Evolutionary conservation across 768 basidiomycete genomes (phyloP), one percentile per base, ranked within the genome.

Genomic region (Suillus brevipes): DNA sequence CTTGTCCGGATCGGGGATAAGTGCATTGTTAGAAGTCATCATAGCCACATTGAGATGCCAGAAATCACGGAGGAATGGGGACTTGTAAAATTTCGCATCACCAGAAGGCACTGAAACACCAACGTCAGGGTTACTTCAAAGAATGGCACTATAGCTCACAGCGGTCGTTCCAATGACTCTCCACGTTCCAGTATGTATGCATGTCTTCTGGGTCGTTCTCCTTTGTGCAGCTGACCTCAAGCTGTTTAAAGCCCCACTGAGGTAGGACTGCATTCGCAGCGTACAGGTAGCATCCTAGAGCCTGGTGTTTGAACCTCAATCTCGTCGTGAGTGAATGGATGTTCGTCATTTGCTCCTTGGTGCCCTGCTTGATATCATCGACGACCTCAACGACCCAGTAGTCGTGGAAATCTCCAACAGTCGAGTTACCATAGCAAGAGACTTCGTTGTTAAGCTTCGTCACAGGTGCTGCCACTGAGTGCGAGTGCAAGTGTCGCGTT

Each of bases 11-110:
- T 99, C 95, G 1, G 97, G 97, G 47, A 99, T 77, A 62, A 99
- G 89, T 0, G 97, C 97, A 73, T 99, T 99, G 81, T 99, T 99
- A 6, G 97, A 98, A 0, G 97, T 97, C 94, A 96, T 95, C 97
- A 99, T 99, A 9, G 96, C 97, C 31, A 99, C 94, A 73, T 99
- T 99, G 64, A 99, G 86, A 75, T 99, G 97, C 89, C 94, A 96
- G 78, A 99, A 99, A 79, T 99, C 97, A 60, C 92, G 89, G 55
- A 97, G 79, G 85, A 99, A 99, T 0, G 97, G 91, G 2, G 97
- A 97, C 45, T 80, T 83, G 80, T 97, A 97, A 64, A 89, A 85
- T 72, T 92, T 95, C 65, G 85, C 84, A 47, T 97, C 83, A 2
- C 92, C 97, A 4, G 86, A 71, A 13, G 95, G 94, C 12, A 99